Percentiles rank a stretch among this genome's conserved stretches.
phyloP scores from a whole-genome alignment of 2,329 filamentous ascomycete genomes.

The Fusarium hainanense region DNA sequence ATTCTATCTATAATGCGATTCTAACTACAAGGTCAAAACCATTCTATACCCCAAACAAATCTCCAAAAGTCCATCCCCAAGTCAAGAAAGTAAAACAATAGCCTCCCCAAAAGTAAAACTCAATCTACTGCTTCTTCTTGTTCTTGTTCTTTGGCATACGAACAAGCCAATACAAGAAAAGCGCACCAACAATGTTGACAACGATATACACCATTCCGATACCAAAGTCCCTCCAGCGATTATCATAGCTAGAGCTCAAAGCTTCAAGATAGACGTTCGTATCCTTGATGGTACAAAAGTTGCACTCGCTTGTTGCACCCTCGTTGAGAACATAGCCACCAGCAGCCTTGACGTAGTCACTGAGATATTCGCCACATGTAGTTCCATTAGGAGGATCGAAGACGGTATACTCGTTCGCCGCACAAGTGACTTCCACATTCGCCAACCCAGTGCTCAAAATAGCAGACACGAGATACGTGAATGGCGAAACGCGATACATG shows the following conservation, averaged over 20 bases:
- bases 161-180: constrained; percentile 63
- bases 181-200: constrained; percentile 62
- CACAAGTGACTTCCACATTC: constrained; percentile 58
- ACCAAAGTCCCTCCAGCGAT: constrained; percentile 69
- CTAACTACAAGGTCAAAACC: constrained; percentile 14
- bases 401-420: constrained; percentile 71
- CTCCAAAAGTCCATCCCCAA: background rate
- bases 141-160: constrained; percentile 54
- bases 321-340: constrained; percentile 65
- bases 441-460: constrained; percentile 47
- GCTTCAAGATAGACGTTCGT: constrained; percentile 56
- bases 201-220: constrained; percentile 65
- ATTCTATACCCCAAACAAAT: constrained; percentile 10
- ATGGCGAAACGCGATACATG: constrained; percentile 76
- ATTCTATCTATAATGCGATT: background rate
- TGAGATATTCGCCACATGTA: constrained; percentile 68
- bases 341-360: constrained; percentile 53
- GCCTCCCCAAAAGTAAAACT: background rate
- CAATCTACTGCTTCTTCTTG: constrained; percentile 24
- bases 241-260: constrained; percentile 59
- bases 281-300: constrained; percentile 56
- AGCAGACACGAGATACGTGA: constrained; percentile 48
- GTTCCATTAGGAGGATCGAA: constrained; percentile 67
- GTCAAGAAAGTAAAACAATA: background rate
- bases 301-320: constrained; percentile 57